Conservation (phyloP, 169 alveolate species). For the Babesia ovata region DNA sequence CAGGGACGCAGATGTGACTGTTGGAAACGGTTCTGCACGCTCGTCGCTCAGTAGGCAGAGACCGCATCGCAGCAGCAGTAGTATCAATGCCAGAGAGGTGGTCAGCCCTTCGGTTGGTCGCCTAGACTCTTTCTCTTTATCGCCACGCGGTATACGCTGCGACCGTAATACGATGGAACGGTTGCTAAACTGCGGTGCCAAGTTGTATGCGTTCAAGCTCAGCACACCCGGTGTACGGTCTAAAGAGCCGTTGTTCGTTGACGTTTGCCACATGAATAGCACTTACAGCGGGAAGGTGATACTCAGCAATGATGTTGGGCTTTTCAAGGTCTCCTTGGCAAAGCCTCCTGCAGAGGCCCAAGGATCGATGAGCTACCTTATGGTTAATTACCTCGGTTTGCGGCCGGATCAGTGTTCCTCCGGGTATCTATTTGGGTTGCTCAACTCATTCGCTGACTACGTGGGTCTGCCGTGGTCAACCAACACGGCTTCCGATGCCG, state of each 20-base stretch:
- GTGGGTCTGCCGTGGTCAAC: constrained; percentile 32
- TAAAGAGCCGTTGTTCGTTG: constrained; percentile 19
- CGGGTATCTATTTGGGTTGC: constrained; percentile 20
- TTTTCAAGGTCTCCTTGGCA: constrained; percentile 49
- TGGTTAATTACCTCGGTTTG: background rate
- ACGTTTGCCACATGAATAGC: constrained; percentile 31
- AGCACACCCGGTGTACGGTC: constrained; percentile 31
- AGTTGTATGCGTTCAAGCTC: constrained; percentile 48
- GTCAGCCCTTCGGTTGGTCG: background rate
- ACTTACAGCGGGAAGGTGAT: constrained; percentile 38
- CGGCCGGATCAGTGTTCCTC: constrained; percentile 1
- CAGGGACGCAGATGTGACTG: background rate
- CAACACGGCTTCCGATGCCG: background rate
- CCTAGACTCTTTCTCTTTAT: background rate
- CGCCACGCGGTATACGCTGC: constrained; percentile 29
- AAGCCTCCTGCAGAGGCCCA: constrained; percentile 2
- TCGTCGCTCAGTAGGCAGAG: background rate
- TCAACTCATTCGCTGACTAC: constrained; percentile 38
- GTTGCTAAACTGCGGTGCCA: constrained; percentile 23
- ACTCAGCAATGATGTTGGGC: constrained; percentile 32
- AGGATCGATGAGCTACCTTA: constrained; percentile 12
- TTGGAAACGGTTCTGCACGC: background rate
- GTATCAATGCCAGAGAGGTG: background rate
- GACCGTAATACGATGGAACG: constrained; percentile 10
- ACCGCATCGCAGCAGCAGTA: background rate